Conservation (phyloP, 140 eudicot species). For the Bidens hawaiensis region DNA sequence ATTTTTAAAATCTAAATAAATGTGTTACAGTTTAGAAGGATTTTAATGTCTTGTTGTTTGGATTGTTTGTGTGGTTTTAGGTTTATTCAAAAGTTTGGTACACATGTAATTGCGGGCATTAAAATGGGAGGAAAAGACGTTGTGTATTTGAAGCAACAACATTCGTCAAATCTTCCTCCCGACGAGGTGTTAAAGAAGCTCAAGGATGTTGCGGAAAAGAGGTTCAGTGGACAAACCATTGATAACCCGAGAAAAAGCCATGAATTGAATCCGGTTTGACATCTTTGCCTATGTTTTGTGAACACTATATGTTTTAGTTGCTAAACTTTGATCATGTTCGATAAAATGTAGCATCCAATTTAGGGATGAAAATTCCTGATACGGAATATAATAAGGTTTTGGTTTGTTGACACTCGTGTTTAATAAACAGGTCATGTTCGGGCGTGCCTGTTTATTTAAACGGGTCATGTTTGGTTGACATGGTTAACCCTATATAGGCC, state of each 20-base stretch:
- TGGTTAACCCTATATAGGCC: neutral
- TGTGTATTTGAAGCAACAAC: constrained; percentile 75
- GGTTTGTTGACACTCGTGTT: neutral
- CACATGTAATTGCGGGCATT: constrained; percentile 86
- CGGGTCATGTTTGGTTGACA: neutral
- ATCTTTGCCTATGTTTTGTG: constrained; percentile 17
- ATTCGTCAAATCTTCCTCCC: constrained; percentile 55
- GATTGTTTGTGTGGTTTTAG: constrained; percentile 27
- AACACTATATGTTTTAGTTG: neutral
- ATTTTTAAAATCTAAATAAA: no score
- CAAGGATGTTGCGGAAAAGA: constrained; percentile 66
- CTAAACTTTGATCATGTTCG: neutral
- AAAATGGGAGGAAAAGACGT: constrained; percentile 99
- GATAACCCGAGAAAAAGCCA: constrained; percentile 21
- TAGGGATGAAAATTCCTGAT: neutral
- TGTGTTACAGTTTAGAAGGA: neutral
- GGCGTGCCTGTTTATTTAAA: neutral
- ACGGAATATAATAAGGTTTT: neutral
- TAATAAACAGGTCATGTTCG: neutral
- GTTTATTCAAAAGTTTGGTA: constrained; percentile 90
- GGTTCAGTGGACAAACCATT: constrained; percentile 41
- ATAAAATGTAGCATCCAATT: neutral
- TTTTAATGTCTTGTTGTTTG: neutral
- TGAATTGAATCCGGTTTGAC: constrained; percentile 45
- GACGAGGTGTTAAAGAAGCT: constrained; percentile 59